Base-by-base conservation (phyloP, 208 protist genomes). In the Trypanosoma mega region DNA sequence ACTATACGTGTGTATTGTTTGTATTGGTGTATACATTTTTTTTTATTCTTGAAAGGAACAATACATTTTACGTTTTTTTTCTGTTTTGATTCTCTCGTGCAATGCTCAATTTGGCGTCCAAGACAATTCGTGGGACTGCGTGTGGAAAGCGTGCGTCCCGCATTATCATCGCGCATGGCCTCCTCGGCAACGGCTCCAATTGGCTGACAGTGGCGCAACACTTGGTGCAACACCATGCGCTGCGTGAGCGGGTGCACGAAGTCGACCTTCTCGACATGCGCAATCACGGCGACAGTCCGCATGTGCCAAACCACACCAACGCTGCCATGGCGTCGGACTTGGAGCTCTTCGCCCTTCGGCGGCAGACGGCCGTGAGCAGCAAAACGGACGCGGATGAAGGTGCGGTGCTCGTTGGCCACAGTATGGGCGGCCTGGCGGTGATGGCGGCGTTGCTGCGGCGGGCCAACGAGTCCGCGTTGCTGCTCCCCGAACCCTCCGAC, bases 361-460 rank as follows among this genome's bases (percentile, higher is more conserved):
- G 76, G 23, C 71, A 75, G 62, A 52, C 60, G 41, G 71, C 23
- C 29, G 49, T n/a, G 23, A 67, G 48, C 49, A 74, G 29, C 55
- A 47, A 41, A 14, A 26, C 7, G 8, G 24, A 51, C 18, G 21
- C 31, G 18, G 59, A 62, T 23, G 56, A 51, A 26, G 51, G 59
- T 7, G 33, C 62, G n/a, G 62, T 95, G n/a, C 36, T 89, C 9
- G 82, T 95, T 53, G 88, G 82, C 0, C 88, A 95, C 74, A 95
- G 88, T 56, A 95, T 95, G 88, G 85, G 88, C n/a, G 88, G 88
- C 12, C 59, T 92, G 6, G 69, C 85, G 30, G 45, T 88, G 14
- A 90, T 92, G 59, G 82, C 77, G 16, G 29, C 57, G 39, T 63
- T 95, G 46, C 76, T 92, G 20, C 78, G 85, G 4, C 85, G 88